phyloP scores from a whole-genome alignment of 2,329 filamentous ascomycete genomes.

The Aspergillus terreus region DNA sequence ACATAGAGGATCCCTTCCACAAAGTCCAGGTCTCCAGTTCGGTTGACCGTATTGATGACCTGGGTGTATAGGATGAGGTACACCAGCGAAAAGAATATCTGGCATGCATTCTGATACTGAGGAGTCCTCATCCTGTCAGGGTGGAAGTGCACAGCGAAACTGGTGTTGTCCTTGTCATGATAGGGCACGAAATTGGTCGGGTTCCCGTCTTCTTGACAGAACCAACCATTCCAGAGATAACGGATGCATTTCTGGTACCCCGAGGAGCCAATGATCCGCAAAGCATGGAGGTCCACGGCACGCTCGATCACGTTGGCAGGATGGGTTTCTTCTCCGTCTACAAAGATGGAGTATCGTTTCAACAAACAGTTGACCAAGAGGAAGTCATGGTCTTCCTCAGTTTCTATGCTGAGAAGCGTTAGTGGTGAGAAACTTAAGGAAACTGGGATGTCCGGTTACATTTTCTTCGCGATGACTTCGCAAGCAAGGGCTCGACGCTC shows the following conservation, averaged over 20 bases:
- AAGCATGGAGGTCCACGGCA: constrained; percentile 86
- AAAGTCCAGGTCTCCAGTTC: constrained; percentile 73
- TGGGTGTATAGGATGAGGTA: constrained; percentile 83
- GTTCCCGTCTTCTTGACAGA: constrained; percentile 92
- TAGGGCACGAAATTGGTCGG: constrained; percentile 88
- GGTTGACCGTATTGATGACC: constrained; percentile 93
- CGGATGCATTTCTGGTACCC: constrained; percentile 95
- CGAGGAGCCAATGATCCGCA: constrained; percentile 82
- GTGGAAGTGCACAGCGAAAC: constrained; percentile 78
- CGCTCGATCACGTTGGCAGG: constrained; percentile 89
- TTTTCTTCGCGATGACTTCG: constrained; percentile 83
- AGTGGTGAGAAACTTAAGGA: not conserved
- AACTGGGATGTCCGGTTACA: constrained; percentile 35
- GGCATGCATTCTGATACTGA: constrained; percentile 84
- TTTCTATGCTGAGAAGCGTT: constrained; percentile 65
- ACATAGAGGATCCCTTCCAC: constrained; percentile 82
- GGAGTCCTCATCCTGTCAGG: constrained; percentile 93
- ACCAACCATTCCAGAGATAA: constrained; percentile 92
- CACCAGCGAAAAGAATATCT: constrained; percentile 77
- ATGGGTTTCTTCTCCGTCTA: constrained; percentile 66
- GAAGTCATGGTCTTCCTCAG: constrained; percentile 73
- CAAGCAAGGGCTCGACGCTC: constrained; percentile 74
- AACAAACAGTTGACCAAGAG: constrained; percentile 78
- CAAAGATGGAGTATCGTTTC: constrained; percentile 79
- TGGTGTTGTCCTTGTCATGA: constrained; percentile 71